These are phyloP conservation scores for Linderina pennispora DNA, from an alignment of 192 early-diverging fungal genomes.

Conservation along the genomic window DNA sequence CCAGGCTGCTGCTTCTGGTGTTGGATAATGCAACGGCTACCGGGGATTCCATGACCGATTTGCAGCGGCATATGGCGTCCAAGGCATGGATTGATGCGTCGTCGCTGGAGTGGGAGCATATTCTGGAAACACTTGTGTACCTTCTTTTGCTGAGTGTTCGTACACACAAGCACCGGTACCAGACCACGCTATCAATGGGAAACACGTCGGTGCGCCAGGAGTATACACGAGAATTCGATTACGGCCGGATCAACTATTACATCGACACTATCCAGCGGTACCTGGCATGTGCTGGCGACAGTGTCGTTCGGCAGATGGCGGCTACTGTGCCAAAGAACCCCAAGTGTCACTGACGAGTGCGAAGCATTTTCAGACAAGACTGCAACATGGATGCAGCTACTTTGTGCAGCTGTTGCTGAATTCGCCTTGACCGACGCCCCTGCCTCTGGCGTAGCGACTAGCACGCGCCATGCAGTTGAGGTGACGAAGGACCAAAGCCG, in stretches of 20 bases:
- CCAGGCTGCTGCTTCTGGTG: conserved; percentile 71
- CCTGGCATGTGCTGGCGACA: conserved; percentile 10
- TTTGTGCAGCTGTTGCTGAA: conserved; percentile 8
- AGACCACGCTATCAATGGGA: conserved; percentile 6
- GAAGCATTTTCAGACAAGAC: conserved; percentile 1
- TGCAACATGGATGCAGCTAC: conserved; percentile 20
- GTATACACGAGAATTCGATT: conserved; percentile 17
- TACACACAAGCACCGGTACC: conserved; percentile 6
- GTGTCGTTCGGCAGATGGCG: conserved; percentile 5
- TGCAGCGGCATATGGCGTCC: conserved; percentile 10
- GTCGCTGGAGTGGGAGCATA: conserved; percentile 19
- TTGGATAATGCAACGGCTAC: conserved; percentile 49
- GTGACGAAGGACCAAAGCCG: conserved; percentile 17
- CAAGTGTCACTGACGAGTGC: neutral
- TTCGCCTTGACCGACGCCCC: conserved; percentile 28
- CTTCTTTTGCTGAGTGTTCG: conserved; percentile 31
- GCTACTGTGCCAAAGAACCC: conserved; percentile 1
- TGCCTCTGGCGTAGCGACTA: neutral
- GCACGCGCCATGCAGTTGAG: conserved; percentile 2
- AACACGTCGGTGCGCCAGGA: conserved; percentile 19
- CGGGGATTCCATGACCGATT: neutral
- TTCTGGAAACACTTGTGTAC: conserved; percentile 14
- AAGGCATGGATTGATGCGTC: conserved; percentile 33
- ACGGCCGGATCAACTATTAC: conserved; percentile 16
- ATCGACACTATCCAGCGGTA: conserved; percentile 22